Evolutionary conservation across 106 monocot species (phyloP).

Genomic region (Dioscorea alata): DNA sequence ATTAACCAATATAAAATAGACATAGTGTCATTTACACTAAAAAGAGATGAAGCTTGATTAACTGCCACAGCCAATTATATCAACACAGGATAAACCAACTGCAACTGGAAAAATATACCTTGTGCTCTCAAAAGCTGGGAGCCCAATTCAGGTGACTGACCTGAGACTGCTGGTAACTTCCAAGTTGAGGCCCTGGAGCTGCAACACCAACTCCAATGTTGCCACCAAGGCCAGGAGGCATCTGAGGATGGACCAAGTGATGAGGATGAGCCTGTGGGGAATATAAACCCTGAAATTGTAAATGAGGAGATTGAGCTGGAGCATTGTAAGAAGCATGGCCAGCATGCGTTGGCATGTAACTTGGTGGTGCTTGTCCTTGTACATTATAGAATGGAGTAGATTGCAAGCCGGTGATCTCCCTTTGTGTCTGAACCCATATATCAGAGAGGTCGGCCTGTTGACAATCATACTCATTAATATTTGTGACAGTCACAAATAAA

Average conservation of each 20-base stretch:
- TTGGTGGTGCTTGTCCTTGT: conserved; percentile 30
- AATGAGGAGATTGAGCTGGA: conserved; percentile 41
- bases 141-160: conserved; percentile 42
- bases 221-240: conserved; percentile 13
- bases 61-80: too few species aligned
- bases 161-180: conserved; percentile 69
- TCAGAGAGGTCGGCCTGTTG: conserved; percentile 62
- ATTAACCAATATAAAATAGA: too few species aligned
- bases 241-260: conserved; percentile 36
- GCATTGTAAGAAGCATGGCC: conserved; percentile 62
- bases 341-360: conserved; percentile 36
- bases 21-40: too few species aligned
- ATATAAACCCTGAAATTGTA: conserved; percentile 63
- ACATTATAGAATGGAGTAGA: conserved; percentile 52
- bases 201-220: conserved; percentile 46
- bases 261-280: conserved; percentile 50
- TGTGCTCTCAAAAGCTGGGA: too few species aligned
- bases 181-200: conserved; percentile 49
- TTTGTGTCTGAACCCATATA: conserved; percentile 71
- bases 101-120: too few species aligned
- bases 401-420: conserved; percentile 57
- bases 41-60: too few species aligned
- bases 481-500: too few species aligned
- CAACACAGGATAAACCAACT: too few species aligned
- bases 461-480: neutral